phyloP scores from a whole-genome alignment of 192 early-diverging fungal genomes.

The Coemansia interrupta region DNA sequence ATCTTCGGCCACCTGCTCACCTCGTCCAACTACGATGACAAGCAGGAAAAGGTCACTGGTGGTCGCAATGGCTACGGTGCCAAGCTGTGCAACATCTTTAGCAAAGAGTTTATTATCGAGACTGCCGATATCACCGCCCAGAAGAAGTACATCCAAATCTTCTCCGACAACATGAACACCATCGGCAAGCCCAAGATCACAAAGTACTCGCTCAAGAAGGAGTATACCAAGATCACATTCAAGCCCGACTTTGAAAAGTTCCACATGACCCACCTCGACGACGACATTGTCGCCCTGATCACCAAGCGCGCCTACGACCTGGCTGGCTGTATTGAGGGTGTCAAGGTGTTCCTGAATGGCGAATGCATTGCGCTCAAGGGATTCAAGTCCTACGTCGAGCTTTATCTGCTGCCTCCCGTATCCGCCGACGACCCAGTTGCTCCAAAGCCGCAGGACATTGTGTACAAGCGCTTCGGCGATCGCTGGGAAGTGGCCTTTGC shows the following conservation, averaged over 20 bases:
- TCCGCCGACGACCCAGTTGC: conserved; percentile 21
- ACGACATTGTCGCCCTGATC: conserved; percentile 80
- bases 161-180: conserved; percentile 85
- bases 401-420: conserved; percentile 59
- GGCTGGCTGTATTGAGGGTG: conserved; percentile 77
- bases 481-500: conserved; percentile 95
- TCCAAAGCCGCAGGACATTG: conserved; percentile 45
- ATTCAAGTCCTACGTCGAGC: conserved; percentile 87
- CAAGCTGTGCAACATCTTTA: conserved; percentile 97
- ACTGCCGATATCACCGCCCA: conserved; percentile 72
- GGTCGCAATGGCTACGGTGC: conserved; percentile 93
- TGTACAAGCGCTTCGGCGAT: conserved; percentile 73
- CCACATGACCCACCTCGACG: conserved; percentile 80
- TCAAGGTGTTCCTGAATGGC: conserved; percentile 88
- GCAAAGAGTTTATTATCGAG: conserved; percentile 89
- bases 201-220: conserved; percentile 60
- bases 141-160: conserved; percentile 80
- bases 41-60: conserved; percentile 90
- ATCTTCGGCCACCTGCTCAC: conserved; percentile 97
- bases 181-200: conserved; percentile 74
- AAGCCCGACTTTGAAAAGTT: conserved; percentile 91
- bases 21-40: conserved; percentile 95
- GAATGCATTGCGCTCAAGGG: conserved; percentile 73
- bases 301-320: conserved; percentile 92
- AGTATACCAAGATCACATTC: conserved; percentile 92